A percentile compares a stretch with the other conserved stretches of the same genome.
phyloP scores from a whole-genome alignment of 2,329 filamentous ascomycete genomes.

The Scolecobasidium constrictum region DNA sequence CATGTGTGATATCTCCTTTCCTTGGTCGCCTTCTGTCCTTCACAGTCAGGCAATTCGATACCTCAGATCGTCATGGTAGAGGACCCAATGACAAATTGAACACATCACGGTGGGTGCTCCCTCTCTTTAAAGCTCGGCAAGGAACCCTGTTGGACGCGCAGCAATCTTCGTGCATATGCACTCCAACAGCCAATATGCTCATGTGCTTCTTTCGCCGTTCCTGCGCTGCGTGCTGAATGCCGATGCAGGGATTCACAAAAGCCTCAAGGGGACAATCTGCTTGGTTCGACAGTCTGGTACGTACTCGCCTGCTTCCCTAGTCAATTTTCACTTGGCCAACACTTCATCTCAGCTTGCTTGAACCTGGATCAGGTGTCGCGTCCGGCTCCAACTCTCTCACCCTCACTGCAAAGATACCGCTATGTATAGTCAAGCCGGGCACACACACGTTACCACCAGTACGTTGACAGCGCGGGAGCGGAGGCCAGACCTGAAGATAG shows the following conservation, averaged over 20 bases:
- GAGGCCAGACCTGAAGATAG: slow-evolving; percentile 24
- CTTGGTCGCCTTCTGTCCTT: slow-evolving; percentile 6
- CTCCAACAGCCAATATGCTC: slow-evolving; percentile 1
- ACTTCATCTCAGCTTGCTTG: neutral
- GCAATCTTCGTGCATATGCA: neutral
- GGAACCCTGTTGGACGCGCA: neutral
- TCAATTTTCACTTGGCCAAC: neutral
- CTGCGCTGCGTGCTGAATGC: neutral
- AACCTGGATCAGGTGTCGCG: neutral
- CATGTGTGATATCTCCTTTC: slow-evolving; percentile 9
- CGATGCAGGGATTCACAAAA: neutral
- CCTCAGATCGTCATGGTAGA: neutral
- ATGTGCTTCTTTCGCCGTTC: neutral
- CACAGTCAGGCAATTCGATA: too few species aligned
- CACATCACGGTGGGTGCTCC: neutral
- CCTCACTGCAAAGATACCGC: slow-evolving; percentile 16
- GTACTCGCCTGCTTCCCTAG: neutral
- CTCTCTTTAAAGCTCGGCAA: neutral
- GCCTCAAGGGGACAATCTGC: neutral
- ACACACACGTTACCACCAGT: slow-evolving; percentile 21
- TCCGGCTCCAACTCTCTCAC: neutral
- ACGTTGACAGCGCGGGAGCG: slow-evolving; percentile 26
- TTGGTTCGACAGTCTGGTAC: neutral
- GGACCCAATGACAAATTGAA: neutral
- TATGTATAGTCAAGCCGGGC: slow-evolving; percentile 30